Percentiles rank a stretch among this genome's conserved stretches.
phyloP scores from a whole-genome alignment of 2,329 filamentous ascomycete species.

The Aspergillus fumigatiaffinis region DNA sequence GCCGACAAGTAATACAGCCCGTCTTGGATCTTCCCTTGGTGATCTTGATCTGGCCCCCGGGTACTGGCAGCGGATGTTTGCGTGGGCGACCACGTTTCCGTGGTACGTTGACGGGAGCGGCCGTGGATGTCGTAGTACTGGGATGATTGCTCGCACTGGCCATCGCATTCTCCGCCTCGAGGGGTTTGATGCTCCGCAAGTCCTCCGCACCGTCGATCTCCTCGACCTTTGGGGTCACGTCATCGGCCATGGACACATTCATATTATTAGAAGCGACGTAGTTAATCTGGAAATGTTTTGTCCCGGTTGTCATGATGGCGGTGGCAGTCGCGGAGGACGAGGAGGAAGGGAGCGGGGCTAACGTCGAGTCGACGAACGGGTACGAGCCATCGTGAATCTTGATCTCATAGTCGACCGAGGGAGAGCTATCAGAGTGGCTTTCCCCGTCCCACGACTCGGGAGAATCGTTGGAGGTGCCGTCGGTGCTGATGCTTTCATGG shows the following conservation, averaged over 20 bases:
- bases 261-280: slow-evolving; percentile 19
- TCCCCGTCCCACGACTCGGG: slow-evolving; percentile 26
- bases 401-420: slow-evolving; percentile 18
- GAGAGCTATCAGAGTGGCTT: slow-evolving; percentile 17
- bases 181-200: slow-evolving; percentile 28
- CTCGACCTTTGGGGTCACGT: slow-evolving; percentile 52
- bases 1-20: slow-evolving; percentile 57
- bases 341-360: slow-evolving; percentile 1
- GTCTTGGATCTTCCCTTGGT: slow-evolving; percentile 66
- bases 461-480: slow-evolving; percentile 32
- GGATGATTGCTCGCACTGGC: slow-evolving; percentile 12
- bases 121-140: slow-evolving; percentile 20
- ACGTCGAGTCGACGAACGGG: slow-evolving; percentile 6
- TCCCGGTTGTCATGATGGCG: slow-evolving; percentile 15
- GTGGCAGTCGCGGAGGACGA: slow-evolving; percentile 5
- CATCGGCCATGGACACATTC: slow-evolving; percentile 27
- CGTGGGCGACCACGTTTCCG: slow-evolving; percentile 74
- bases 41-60: slow-evolving; percentile 61
- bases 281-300: slow-evolving; percentile 22
- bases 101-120: slow-evolving; percentile 34
- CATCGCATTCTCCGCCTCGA: slow-evolving; percentile 23
- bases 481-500: slow-evolving; percentile 29
- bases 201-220: slow-evolving; percentile 46
- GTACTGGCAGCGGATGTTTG: slow-evolving; percentile 67
- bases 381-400: slow-evolving; percentile 16